These are phyloP conservation scores for Wilcoxina mikolae DNA, from an alignment of 495 filamentous ascomycete species.

Conservation along the genomic window DNA sequence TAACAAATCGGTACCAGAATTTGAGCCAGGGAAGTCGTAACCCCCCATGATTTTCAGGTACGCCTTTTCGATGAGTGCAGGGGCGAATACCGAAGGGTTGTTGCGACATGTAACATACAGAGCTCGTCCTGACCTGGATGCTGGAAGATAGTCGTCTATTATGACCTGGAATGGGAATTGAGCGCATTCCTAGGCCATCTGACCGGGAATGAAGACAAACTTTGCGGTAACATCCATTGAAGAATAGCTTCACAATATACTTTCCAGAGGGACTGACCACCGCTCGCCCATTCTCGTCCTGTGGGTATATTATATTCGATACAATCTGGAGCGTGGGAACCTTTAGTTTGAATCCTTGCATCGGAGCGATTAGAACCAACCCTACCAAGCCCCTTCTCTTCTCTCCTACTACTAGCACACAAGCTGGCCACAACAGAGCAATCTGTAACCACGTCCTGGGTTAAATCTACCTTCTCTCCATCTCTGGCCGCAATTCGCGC, in stretches of 20 bases:
- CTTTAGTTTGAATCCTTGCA: neutral
- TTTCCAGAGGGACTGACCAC: conserved; percentile 60
- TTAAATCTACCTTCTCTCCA: conserved; percentile 49
- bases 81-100: conserved; percentile 65
- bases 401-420: conserved; percentile 60
- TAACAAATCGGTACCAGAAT: conserved; percentile 86
- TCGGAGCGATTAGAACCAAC: conserved; percentile 30
- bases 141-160: conserved; percentile 84
- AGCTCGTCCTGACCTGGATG: conserved; percentile 52
- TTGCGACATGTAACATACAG: conserved; percentile 82
- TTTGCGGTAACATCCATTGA: conserved; percentile 83
- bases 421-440: conserved; percentile 95
- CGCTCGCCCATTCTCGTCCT: conserved; percentile 43
- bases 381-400: conserved; percentile 44
- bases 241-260: conserved; percentile 81
- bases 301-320: conserved; percentile 57
- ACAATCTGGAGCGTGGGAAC: conserved; percentile 48
- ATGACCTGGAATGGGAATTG: conserved; percentile 36
- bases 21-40: conserved; percentile 97
- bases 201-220: conserved; percentile 7
- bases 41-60: conserved; percentile 94
- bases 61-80: conserved; percentile 90
- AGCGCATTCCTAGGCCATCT: neutral
- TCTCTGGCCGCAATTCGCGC: conserved; percentile 18
- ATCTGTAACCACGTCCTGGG: conserved; percentile 86